Conservation (phyloP, 129 eudicot genomes). For the Artemisia annua region DNA sequence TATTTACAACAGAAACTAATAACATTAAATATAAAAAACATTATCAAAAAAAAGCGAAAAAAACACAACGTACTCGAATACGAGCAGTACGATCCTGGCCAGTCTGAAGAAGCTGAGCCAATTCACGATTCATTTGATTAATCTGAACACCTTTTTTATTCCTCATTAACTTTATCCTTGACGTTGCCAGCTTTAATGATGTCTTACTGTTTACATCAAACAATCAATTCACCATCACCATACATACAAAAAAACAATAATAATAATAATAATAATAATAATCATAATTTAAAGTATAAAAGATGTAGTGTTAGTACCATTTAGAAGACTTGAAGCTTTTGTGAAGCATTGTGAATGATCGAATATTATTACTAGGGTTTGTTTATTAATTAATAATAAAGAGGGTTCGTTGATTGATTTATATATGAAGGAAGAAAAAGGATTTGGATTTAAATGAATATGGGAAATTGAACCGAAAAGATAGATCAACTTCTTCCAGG, state of each 20-base stretch:
- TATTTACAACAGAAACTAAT: too few species aligned
- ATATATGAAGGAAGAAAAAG: too few species aligned
- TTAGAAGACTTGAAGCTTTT: constrained; percentile 83
- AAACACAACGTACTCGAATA: constrained; percentile 58
- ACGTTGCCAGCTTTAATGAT: constrained; percentile 68
- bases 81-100: constrained; percentile 82
- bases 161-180: constrained; percentile 78
- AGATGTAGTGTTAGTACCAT: constrained; percentile 46
- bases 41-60: too few species aligned
- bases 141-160: constrained; percentile 79
- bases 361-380: too few species aligned
- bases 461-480: too few species aligned
- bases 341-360: constrained; percentile 46
- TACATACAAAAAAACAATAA: too few species aligned
- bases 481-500: too few species aligned
- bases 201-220: constrained; percentile 63
- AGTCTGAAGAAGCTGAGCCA: constrained; percentile 78
- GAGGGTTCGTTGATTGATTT: too few species aligned
- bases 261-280: not conserved
- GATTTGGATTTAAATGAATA: too few species aligned
- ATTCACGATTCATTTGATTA: constrained; percentile 69
- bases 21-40: too few species aligned
- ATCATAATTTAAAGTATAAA: not conserved
- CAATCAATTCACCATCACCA: not conserved
- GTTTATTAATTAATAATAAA: too few species aligned